phyloP scores from a whole-genome alignment of 139 green algal genomes.

The Chlamydomonas sp. region DNA sequence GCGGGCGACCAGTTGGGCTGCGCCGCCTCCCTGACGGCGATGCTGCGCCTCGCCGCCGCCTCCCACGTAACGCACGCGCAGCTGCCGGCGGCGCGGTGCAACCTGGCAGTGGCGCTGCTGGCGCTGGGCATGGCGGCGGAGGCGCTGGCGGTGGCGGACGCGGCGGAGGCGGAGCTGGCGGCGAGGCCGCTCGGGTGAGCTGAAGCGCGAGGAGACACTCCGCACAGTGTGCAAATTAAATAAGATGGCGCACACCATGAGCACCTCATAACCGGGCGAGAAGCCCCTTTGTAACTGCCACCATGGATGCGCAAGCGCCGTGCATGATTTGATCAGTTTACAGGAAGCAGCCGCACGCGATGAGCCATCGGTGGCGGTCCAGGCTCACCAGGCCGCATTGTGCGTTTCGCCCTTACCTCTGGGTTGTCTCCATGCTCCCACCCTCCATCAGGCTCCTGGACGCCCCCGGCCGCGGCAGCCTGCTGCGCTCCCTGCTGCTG shows the following conservation, averaged over 20 bases:
- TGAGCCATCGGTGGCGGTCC: not conserved
- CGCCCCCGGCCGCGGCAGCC: not conserved
- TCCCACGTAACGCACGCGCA: constrained; percentile 8
- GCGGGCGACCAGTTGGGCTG: not conserved
- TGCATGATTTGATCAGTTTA: not conserved
- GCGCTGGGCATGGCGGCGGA: constrained; percentile 47
- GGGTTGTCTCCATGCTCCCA: constrained; percentile 27
- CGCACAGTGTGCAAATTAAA: too few species aligned
- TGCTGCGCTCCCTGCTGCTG: constrained; percentile 63
- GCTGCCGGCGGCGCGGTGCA: not conserved
- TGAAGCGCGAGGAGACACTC: not conserved
- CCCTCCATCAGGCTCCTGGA: constrained; percentile 6
- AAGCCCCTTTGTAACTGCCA: not conserved
- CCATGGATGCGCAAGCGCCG: not conserved
- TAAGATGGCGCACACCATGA: not conserved
- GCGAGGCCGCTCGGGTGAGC: not conserved
- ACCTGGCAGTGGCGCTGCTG: constrained; percentile 57
- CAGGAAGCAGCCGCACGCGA: not conserved
- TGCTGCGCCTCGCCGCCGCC: not conserved
- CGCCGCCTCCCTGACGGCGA: constrained; percentile 8
- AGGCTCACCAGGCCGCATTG: not conserved
- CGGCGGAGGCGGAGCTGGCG: not conserved
- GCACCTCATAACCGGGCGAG: too few species aligned
- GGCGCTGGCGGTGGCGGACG: constrained; percentile 17
- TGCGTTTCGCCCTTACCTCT: not conserved